Percentiles rank a stretch among this genome's conserved stretches.
Evolutionary conservation across 2,329 filamentous ascomycete species (phyloP).

Genomic region (Xenoacremonium recifei): DNA sequence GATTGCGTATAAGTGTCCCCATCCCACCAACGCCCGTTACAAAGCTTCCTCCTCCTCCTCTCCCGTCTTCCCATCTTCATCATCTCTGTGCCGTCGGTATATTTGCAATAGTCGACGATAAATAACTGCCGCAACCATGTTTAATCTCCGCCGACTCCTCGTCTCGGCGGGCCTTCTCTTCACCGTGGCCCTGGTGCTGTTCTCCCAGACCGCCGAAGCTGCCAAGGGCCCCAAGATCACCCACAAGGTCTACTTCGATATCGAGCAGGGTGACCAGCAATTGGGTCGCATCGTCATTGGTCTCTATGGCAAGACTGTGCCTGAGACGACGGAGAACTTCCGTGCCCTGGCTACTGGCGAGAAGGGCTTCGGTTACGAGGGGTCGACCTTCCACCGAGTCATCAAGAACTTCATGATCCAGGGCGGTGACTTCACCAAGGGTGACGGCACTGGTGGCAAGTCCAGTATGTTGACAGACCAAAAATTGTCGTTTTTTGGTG

Average conservation of each 20-base stretch:
- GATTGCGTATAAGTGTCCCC: conserved; percentile 24
- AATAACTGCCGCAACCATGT: conserved; percentile 57
- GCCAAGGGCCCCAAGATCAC: conserved; percentile 92
- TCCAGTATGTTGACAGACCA: conserved; percentile 60
- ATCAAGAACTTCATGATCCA: conserved; percentile 93
- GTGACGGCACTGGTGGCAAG: conserved; percentile 81
- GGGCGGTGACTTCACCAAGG: conserved; percentile 83
- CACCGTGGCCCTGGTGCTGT: conserved; percentile 70
- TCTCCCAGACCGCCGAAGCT: conserved; percentile 72
- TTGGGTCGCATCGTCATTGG: conserved; percentile 77
- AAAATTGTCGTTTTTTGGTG: not conserved
- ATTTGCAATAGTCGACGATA: conserved; percentile 20
- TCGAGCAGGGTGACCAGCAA: conserved; percentile 70
- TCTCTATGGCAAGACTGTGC: conserved; percentile 84
- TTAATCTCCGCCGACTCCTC: conserved; percentile 68
- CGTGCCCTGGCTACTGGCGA: conserved; percentile 79
- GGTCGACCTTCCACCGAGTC: conserved; percentile 82
- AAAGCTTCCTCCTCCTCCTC: conserved; percentile 9
- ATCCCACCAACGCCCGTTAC: conserved; percentile 16
- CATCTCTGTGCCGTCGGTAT: not conserved
- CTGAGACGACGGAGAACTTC: conserved; percentile 73
- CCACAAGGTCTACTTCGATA: conserved; percentile 90
- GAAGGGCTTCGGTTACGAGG: conserved; percentile 82
- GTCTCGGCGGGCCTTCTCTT: conserved; percentile 74
- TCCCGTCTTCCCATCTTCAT: conserved; percentile 9